Percentiles rank a stretch among this genome's conserved stretches.
These are phyloP conservation scores for Lactifluus echinatus DNA, from an alignment of 768 basidiomycete genomes.

Conservation along the genomic window DNA sequence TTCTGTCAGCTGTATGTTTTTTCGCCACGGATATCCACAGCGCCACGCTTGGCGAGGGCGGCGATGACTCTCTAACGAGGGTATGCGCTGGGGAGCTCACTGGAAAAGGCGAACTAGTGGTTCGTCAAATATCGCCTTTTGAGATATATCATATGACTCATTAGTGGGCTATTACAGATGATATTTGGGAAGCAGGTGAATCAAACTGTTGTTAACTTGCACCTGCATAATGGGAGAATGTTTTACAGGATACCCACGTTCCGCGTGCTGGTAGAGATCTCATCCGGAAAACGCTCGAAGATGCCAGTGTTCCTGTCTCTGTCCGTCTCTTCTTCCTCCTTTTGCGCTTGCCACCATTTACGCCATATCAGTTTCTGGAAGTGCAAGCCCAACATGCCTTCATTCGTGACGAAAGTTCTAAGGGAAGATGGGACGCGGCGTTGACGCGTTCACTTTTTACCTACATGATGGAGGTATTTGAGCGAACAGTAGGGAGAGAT, in stretches of 20 bases:
- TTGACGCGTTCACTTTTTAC: constrained; percentile 70
- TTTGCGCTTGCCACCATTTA: background rate
- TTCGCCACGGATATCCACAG: constrained; percentile 93
- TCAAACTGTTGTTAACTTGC: background rate
- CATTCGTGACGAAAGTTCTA: constrained; percentile 84
- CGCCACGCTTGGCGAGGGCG: constrained; percentile 70
- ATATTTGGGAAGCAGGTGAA: constrained; percentile 89
- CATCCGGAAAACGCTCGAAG: constrained; percentile 76
- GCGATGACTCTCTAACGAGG: constrained; percentile 68
- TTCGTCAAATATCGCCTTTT: constrained; percentile 29
- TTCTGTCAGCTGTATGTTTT: constrained; percentile 83
- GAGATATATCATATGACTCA: background rate
- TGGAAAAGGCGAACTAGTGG: constrained; percentile 77
- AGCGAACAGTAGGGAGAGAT: constrained; percentile 77
- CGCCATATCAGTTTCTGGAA: constrained; percentile 64
- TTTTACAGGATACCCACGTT: constrained; percentile 77
- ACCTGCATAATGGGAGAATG: background rate
- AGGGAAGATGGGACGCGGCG: constrained; percentile 95
- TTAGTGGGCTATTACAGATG: constrained; percentile 44
- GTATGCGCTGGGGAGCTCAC: constrained; percentile 69
- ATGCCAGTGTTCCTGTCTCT: constrained; percentile 60
- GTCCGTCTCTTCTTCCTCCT: constrained; percentile 37
- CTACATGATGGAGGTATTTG: constrained; percentile 92
- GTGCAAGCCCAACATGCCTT: constrained; percentile 98
- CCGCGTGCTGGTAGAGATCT: constrained; percentile 79